Conservation (phyloP, 164 flowering plant genomes). For the Vitis cinerea region DNA sequence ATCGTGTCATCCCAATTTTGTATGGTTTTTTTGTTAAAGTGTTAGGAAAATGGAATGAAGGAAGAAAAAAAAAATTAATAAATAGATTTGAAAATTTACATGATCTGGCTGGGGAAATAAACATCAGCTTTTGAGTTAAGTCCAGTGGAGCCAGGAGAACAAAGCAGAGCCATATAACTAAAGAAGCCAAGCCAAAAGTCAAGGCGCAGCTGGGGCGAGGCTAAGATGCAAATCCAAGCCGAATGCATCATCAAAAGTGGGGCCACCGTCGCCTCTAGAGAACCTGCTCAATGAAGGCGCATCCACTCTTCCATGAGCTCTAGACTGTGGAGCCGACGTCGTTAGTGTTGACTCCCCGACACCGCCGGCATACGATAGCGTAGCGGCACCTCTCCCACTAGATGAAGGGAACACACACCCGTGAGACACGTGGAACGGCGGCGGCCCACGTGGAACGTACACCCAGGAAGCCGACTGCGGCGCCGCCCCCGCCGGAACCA, state of each 20-base stretch:
- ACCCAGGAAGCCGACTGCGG: constrained; percentile 48
- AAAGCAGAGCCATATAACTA: neutral
- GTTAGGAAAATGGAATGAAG: constrained; percentile 4
- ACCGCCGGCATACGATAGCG: constrained; percentile 19
- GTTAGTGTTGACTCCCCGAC: constrained; percentile 18
- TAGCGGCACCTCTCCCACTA: constrained; percentile 14
- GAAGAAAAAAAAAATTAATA: constrained; percentile 18
- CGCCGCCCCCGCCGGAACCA: constrained; percentile 27
- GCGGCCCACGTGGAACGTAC: constrained; percentile 43
- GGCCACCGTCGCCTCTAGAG: constrained; percentile 48
- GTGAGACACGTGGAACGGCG: constrained; percentile 58
- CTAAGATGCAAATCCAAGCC: constrained; percentile 92
- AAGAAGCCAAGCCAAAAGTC: constrained; percentile 15
- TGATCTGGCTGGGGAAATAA: constrained; percentile 6
- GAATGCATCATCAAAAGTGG: constrained; percentile 46
- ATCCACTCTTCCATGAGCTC: constrained; percentile 28
- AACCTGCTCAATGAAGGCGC: constrained; percentile 65
- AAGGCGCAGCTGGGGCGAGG: constrained; percentile 75
- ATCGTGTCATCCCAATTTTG: too few species aligned
- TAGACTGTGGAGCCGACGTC: constrained; percentile 11
- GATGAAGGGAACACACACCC: constrained; percentile 48
- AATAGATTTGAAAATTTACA: constrained; percentile 21
- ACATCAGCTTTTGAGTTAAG: constrained; percentile 2
- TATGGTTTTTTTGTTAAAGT: neutral
- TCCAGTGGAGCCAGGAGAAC: neutral